Evolutionary conservation across 208 protist genomes (phyloP), one percentile per base, ranked within the genome.

Genomic region (Trypanosoma mega): DNA sequence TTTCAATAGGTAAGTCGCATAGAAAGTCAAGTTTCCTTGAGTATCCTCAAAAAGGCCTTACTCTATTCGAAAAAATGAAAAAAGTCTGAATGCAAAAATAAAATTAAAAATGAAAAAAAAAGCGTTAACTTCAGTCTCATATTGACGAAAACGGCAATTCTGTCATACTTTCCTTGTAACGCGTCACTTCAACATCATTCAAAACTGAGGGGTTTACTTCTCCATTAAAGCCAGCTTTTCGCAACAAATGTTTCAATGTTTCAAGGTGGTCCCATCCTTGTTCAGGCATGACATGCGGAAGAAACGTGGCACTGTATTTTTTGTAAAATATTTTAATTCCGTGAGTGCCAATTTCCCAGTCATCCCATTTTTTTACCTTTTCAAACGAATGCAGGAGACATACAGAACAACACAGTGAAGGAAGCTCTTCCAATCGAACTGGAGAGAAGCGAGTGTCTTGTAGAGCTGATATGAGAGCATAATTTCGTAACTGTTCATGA

Each of bases 321-420:
- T 77, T 63, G 72, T 90, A 90, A 20, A 58, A 41, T 31, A 89
- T 79, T 33, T 72, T 51, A 46, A 96, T 82, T 53, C 89, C 89
- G 56, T 96, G 89, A 62, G 64, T 80, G 33, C 89, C 89, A 55
- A 96, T 74, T 26, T 68, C 68, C 85, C 85, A 96, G 63, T 93
- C 83, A 49, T 92, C 72, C 86, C 89, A 96, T 21, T 64, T 54
- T 16, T 37, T 21, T 34, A 79, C 85, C 31, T 63, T 52, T 67
- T 96, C 89, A 59, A 93, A 96, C 37, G 64, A 81, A 72, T 92
- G 84, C 31, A 96, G 68, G 7, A 96, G 59, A 41, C 86, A 91
- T 27, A 96, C 87, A 30, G 78, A 80, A 72, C 89, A 96, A 50
- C 49, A 45, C 29, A 96, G 62, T 30, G 46, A 68, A 27, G 77